Evolutionary conservation across 169 alveolate genomes (phyloP).

Genomic region (Plasmodium vinckei): DNA sequence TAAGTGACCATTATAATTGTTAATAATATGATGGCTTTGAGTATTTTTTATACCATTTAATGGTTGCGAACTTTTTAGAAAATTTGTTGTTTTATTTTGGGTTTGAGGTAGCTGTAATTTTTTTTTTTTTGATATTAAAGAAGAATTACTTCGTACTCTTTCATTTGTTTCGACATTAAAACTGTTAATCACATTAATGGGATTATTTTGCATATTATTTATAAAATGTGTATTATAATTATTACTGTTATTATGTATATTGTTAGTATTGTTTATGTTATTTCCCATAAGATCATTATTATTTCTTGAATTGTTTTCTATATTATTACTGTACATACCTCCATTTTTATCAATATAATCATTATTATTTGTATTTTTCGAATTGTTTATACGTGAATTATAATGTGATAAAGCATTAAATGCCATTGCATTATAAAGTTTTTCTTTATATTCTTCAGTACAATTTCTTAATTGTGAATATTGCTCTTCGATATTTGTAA

Average conservation of each 20-base stretch:
- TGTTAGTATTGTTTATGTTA: neutral
- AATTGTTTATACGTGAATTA: conserved; percentile 10
- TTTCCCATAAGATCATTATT: neutral
- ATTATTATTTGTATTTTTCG: conserved; percentile 15
- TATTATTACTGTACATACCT: conserved; percentile 1
- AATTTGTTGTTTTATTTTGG: conserved; percentile 38
- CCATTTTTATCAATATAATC: conserved; percentile 12
- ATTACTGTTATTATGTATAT: neutral
- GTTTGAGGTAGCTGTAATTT: conserved; percentile 31
- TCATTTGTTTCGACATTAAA: conserved; percentile 37
- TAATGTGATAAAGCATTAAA: conserved; percentile 19
- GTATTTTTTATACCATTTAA: conserved; percentile 35
- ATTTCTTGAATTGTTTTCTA: neutral
- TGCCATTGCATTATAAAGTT: conserved; percentile 41
- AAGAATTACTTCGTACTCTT: conserved; percentile 15
- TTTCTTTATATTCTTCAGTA: conserved; percentile 43
- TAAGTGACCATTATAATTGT: conserved; percentile 14
- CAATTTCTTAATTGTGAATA: conserved; percentile 18
- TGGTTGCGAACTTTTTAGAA: conserved; percentile 39
- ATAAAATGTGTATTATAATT: conserved; percentile 25
- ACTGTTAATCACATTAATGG: conserved; percentile 4
- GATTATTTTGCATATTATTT: conserved; percentile 14
- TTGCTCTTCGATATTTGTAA: conserved; percentile 18
- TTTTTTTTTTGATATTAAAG: conserved; percentile 37
- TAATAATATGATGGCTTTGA: conserved; percentile 11